Evolutionary conservation across 495 filamentous ascomycete species (phyloP).

Genomic region (Xylaria venustula): DNA sequence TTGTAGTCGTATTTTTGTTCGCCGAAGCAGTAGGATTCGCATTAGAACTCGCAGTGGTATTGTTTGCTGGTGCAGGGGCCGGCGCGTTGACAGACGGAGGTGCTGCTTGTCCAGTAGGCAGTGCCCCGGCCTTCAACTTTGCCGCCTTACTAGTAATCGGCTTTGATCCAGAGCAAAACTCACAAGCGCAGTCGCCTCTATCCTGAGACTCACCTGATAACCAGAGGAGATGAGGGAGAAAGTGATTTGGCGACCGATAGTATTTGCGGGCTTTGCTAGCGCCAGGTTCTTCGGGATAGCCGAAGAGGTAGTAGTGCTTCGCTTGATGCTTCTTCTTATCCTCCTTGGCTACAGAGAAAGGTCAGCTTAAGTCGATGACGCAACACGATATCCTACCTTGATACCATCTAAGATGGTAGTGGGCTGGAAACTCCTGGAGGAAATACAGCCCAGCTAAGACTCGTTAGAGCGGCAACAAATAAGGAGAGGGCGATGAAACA

Average conservation of each 20-base stretch:
- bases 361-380: background rate
- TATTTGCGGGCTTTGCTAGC: slow-evolving; percentile 12
- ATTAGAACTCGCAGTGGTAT: background rate
- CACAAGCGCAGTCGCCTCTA: slow-evolving; percentile 28
- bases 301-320: slow-evolving; percentile 43
- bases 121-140: background rate
- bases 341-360: slow-evolving; percentile 1
- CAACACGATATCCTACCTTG: slow-evolving; percentile 2
- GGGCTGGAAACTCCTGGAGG: slow-evolving; percentile 6
- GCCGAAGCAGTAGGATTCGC: background rate
- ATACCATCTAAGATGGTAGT: slow-evolving; percentile 17
- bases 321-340: slow-evolving; percentile 12
- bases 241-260: slow-evolving; percentile 41
- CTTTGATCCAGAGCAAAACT: slow-evolving; percentile 16
- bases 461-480: background rate
- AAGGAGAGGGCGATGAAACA: background rate
- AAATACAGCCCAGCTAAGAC: slow-evolving; percentile 6
- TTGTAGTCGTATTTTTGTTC: background rate
- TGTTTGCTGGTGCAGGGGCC: background rate
- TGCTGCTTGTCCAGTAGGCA: background rate
- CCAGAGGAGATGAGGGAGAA: slow-evolving; percentile 42
- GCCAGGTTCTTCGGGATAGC: slow-evolving; percentile 33
- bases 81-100: background rate
- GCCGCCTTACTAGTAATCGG: slow-evolving; percentile 10
- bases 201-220: slow-evolving; percentile 32